phyloP scores from a whole-genome alignment of 2,329 filamentous ascomycete species.

The Penicillium capsulatum region DNA sequence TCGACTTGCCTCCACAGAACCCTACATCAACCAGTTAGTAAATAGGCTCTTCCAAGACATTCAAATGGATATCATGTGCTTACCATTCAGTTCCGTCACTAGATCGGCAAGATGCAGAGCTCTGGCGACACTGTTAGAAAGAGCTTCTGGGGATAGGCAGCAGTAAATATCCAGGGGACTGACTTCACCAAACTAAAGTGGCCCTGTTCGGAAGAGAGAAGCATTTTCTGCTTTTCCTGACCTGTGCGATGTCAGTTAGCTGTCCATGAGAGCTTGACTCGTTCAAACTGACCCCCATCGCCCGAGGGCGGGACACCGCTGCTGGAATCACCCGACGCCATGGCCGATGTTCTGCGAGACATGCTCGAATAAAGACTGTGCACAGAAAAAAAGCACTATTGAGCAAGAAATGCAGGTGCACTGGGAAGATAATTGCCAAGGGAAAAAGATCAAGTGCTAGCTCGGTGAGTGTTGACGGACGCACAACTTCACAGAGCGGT shows the following conservation, averaged over 20 bases:
- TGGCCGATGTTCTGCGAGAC: slow-evolving; percentile 39
- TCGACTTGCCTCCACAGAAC: slow-evolving; percentile 46
- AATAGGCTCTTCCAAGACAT: neutral
- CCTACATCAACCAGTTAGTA: slow-evolving; percentile 31
- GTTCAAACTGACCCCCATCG: slow-evolving; percentile 32
- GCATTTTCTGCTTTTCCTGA: slow-evolving; percentile 49
- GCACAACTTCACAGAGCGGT: slow-evolving; percentile 30
- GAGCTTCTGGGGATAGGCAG: slow-evolving; percentile 1
- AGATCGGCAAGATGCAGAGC: slow-evolving; percentile 50
- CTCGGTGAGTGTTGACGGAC: slow-evolving; percentile 33
- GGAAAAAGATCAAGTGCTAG: slow-evolving; percentile 18
- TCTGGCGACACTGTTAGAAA: slow-evolving; percentile 25
- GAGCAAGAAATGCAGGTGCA: neutral
- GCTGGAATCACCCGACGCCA: slow-evolving; percentile 31
- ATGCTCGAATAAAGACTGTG: slow-evolving; percentile 26
- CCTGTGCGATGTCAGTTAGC: slow-evolving; percentile 27
- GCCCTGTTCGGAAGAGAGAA: slow-evolving; percentile 46
- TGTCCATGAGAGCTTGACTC: slow-evolving; percentile 6
- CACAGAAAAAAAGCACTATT: neutral
- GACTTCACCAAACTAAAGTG: slow-evolving; percentile 51
- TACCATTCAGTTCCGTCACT: slow-evolving; percentile 50
- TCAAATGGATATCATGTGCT: slow-evolving; percentile 7
- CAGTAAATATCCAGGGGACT: slow-evolving; percentile 15
- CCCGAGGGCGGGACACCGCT: slow-evolving; percentile 25
- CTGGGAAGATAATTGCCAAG: slow-evolving; percentile 11